A percentile compares a stretch with the other conserved stretches of the same genome.
phyloP scores from a whole-genome alignment of 148 eudicot species.

The Salicornia ramosissima region DNA sequence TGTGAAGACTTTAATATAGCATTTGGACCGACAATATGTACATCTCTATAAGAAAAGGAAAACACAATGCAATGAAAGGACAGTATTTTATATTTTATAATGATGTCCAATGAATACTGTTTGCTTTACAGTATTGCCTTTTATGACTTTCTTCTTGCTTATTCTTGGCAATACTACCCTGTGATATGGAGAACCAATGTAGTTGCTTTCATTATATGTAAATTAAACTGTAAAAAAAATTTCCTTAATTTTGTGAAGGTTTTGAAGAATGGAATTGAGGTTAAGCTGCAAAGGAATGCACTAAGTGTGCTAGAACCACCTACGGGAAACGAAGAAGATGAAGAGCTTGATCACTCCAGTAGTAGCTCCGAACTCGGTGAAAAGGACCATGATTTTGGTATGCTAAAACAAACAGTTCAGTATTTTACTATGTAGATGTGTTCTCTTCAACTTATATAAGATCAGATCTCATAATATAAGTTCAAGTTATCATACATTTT shows the following conservation, averaged over 20 bases:
- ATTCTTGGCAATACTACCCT: neutral
- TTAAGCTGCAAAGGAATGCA: constrained; percentile 95
- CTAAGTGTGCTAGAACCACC: constrained; percentile 93
- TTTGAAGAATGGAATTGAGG: constrained; percentile 93
- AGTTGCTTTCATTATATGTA: neutral
- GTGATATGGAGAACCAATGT: neutral
- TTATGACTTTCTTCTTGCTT: constrained; percentile 1
- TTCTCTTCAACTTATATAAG: too few relatives aligned
- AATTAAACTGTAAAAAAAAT: constrained; percentile 10
- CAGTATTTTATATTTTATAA: neutral
- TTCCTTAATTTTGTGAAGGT: constrained; percentile 41
- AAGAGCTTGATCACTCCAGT: constrained; percentile 66
- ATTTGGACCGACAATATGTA: constrained; percentile 8
- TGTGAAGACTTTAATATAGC: constrained; percentile 11
- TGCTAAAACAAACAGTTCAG: constrained; percentile 20
- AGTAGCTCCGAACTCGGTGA: constrained; percentile 77
- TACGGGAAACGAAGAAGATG: constrained; percentile 86
- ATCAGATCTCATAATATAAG: too few relatives aligned
- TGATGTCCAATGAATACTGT: neutral
- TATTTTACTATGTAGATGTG: neutral
- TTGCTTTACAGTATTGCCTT: neutral
- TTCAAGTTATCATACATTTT: too few relatives aligned
- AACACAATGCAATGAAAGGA: neutral
- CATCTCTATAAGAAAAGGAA: neutral
- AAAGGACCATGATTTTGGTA: constrained; percentile 65